Conservation (phyloP, 2,329 filamentous ascomycete species). For the Colletotrichum caudatum region DNA sequence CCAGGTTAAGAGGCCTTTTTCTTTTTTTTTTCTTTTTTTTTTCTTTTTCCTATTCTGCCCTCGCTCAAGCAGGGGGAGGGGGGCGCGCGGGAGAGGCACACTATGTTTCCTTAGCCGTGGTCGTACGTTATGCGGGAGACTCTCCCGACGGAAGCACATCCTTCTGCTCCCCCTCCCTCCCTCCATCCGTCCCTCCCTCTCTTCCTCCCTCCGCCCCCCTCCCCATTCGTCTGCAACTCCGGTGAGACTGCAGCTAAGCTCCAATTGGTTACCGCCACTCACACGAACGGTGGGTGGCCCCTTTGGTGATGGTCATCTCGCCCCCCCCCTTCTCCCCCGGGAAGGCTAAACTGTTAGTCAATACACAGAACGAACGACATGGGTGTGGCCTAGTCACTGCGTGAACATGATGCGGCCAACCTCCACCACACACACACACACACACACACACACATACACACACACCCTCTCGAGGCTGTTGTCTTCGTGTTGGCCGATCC, state of each 20-base stretch:
- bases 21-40: no score
- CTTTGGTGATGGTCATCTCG: not conserved
- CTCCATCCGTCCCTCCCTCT: not conserved
- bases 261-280: slow-evolving; percentile 1
- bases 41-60: not conserved
- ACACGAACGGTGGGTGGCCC: not conserved
- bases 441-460: no score
- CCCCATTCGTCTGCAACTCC: slow-evolving; percentile 7
- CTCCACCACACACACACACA: not conserved
- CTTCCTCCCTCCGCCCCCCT: not conserved
- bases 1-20: not conserved
- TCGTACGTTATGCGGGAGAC: slow-evolving; percentile 2
- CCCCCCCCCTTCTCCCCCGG: no score
- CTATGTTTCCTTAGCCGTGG: slow-evolving; percentile 1
- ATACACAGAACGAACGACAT: not conserved
- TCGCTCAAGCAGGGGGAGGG: slow-evolving; percentile 1
- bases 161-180: not conserved
- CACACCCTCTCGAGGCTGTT: no score
- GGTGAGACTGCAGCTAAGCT: not conserved
- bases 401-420: not conserved
- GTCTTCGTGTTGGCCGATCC: not conserved
- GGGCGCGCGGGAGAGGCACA: no score
- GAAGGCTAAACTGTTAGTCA: not conserved
- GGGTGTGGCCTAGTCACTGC: not conserved
- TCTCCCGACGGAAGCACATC: not conserved